These are phyloP conservation scores for Dimargaris cristalligena DNA, from an alignment of 192 early-diverging fungal species.

Conservation along the genomic window DNA sequence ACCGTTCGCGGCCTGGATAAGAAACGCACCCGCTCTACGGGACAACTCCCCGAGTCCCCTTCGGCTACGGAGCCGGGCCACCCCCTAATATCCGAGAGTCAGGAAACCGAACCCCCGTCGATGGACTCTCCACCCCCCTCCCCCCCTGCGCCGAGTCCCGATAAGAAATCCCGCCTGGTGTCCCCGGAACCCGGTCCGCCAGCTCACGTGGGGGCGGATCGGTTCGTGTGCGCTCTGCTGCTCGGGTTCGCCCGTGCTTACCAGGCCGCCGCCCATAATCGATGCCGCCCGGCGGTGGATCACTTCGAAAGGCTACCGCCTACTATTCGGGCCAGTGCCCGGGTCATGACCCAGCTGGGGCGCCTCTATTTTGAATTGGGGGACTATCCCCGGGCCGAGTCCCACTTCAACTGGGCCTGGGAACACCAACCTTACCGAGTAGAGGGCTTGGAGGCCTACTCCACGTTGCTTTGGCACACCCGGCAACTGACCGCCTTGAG, in stretches of 20 bases:
- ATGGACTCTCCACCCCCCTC: too few relatives aligned
- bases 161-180: too few relatives aligned
- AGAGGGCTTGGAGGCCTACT: slow-evolving; percentile 71
- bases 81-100: too few relatives aligned
- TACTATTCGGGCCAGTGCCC: slow-evolving; percentile 19
- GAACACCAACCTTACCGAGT: slow-evolving; percentile 50
- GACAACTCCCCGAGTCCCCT: too few relatives aligned
- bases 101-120: too few relatives aligned
- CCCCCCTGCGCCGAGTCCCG: too few relatives aligned
- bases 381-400: slow-evolving; percentile 35
- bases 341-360: slow-evolving; percentile 28
- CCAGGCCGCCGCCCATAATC: not conserved
- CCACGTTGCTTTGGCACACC: slow-evolving; percentile 74
- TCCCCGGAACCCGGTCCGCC: too few relatives aligned
- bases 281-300: not conserved
- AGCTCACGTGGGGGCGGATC: slow-evolving; percentile 13
- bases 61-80: too few relatives aligned
- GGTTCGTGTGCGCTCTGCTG: slow-evolving; percentile 10
- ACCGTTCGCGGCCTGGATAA: too few relatives aligned
- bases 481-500: slow-evolving; percentile 51
- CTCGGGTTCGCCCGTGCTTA: slow-evolving; percentile 10
- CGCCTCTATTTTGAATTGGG: slow-evolving; percentile 34
- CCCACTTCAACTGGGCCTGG: slow-evolving; percentile 33
- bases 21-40: too few relatives aligned
- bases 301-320: slow-evolving; percentile 12